phyloP scores from a whole-genome alignment of 2,329 filamentous ascomycete genomes.

The Passalora sequoiae region DNA sequence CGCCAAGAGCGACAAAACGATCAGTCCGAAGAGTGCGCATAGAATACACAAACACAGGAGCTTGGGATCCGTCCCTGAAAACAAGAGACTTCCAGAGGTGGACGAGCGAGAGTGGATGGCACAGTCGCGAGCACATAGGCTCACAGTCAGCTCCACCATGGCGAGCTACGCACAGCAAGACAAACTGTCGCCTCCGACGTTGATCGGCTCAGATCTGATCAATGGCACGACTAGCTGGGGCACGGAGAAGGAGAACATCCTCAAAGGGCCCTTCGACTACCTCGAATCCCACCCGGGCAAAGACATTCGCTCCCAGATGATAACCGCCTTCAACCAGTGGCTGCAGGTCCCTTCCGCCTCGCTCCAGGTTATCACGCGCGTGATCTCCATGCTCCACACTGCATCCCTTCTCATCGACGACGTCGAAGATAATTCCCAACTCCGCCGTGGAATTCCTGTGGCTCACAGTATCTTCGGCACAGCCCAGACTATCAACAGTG shows the following conservation, averaged over 20 bases:
- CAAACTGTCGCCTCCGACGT: conserved; percentile 14
- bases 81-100: conserved; percentile 19
- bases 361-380: conserved; percentile 69
- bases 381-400: conserved; percentile 81
- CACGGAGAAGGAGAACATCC: conserved; percentile 67
- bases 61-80: conserved; percentile 22
- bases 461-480: conserved; percentile 80
- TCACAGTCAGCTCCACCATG: conserved; percentile 16
- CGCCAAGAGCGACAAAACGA: conserved; percentile 11
- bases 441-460: conserved; percentile 74
- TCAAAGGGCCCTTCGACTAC: conserved; percentile 76
- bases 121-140: conserved; percentile 22
- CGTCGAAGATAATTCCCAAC: conserved; percentile 73
- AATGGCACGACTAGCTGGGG: conserved; percentile 56
- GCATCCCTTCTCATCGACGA: conserved; percentile 81
- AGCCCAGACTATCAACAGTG: conserved; percentile 83
- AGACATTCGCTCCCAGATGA: conserved; percentile 74
- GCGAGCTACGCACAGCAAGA: conserved; percentile 15
- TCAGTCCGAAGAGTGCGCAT: conserved; percentile 10
- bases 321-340: conserved; percentile 76
- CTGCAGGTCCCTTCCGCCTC: conserved; percentile 66
- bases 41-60: conserved; percentile 23
- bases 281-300: conserved; percentile 74
- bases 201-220: conserved; percentile 34
- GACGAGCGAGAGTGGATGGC: conserved; percentile 30